Conservation (phyloP, 1,284 basidiomycete species). For the Cutaneotrichosporon arboriforme region DNA sequence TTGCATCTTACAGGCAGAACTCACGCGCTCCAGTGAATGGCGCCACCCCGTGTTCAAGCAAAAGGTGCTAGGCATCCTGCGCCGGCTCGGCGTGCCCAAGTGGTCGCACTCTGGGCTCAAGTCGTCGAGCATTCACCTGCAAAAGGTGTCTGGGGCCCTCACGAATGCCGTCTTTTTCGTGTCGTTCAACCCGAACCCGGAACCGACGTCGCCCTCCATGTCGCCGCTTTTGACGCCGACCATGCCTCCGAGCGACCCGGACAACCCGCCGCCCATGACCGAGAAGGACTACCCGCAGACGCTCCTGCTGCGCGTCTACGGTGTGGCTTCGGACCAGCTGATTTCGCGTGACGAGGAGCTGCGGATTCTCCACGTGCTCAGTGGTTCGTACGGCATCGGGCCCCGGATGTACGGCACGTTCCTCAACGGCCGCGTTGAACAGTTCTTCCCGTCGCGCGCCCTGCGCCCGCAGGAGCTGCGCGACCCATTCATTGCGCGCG, state of each 20-base stretch:
- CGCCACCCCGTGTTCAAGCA: conserved; percentile 46
- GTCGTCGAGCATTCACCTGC: conserved; percentile 57
- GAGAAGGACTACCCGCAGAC: conserved; percentile 54
- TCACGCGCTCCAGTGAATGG: conserved; percentile 39
- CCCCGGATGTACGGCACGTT: conserved; percentile 89
- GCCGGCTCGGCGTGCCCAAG: conserved; percentile 35
- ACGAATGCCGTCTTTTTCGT: conserved; percentile 96
- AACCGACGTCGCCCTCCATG: conserved; percentile 41
- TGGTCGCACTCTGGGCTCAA: conserved; percentile 47
- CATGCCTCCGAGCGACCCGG: conserved; percentile 39
- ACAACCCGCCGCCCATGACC: conserved; percentile 28
- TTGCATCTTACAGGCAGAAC: conserved; percentile 6
- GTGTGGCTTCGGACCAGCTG: conserved; percentile 72
- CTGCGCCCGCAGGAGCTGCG: conserved; percentile 70
- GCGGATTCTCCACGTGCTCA: conserved; percentile 77
- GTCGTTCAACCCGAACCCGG: conserved; percentile 50
- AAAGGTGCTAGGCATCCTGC: conserved; percentile 39
- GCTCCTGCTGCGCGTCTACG: conserved; percentile 80
- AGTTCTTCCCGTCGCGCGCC: conserved; percentile 82
- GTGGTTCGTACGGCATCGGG: conserved; percentile 78
- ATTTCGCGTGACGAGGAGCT: conserved; percentile 81
- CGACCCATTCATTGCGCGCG: conserved; percentile 65
- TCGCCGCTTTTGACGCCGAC: conserved; percentile 46
- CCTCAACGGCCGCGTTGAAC: conserved; percentile 83
- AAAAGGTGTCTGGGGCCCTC: conserved; percentile 80